Percentiles rank a stretch among this genome's conserved stretches.
Conservation (phyloP, 2,329 filamentous ascomycete genomes). For the Cytospora paraplurivora region DNA sequence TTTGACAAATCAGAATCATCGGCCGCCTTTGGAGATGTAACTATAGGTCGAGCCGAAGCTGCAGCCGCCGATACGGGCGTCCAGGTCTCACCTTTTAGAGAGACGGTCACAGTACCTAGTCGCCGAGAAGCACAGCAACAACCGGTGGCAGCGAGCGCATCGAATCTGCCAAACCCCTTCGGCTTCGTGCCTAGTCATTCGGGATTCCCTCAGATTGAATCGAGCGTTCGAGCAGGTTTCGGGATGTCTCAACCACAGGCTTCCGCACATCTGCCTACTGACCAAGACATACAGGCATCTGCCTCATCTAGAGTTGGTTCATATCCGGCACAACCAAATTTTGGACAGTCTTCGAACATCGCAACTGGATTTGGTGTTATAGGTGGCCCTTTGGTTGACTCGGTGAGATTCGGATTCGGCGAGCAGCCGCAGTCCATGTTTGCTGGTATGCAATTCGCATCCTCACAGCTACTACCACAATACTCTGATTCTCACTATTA, state of each 20-base stretch:
- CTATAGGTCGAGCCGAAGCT: background rate
- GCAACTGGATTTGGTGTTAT: conserved; percentile 14
- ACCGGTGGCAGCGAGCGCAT: background rate
- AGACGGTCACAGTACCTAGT: too few relatives aligned
- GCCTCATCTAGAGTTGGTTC: conserved; percentile 3
- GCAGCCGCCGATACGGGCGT: conserved; percentile 8
- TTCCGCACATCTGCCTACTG: background rate
- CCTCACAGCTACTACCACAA: background rate
- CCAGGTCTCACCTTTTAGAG: conserved; percentile 12
- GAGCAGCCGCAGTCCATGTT: conserved; percentile 17
- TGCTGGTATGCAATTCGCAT: conserved; percentile 11
- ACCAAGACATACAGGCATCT: conserved; percentile 2
- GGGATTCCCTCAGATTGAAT: background rate
- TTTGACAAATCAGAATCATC: conserved; percentile 3
- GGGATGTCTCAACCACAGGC: conserved; percentile 4
- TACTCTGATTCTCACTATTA: conserved; percentile 10
- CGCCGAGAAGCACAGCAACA: background rate
- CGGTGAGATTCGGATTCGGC: conserved; percentile 27
- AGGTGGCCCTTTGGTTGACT: conserved; percentile 5
- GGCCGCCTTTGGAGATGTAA: background rate
- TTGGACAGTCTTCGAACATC: conserved; percentile 4
- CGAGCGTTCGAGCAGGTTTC: conserved; percentile 4
- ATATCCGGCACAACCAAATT: conserved; percentile 8
- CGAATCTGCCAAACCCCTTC: conserved; percentile 1
- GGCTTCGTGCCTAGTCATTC: background rate